A percentile compares a stretch with the other conserved stretches of the same genome.
Evolutionary conservation across 1,284 basidiomycete species (phyloP).

Genomic region (Moesziomyces sp.): DNA sequence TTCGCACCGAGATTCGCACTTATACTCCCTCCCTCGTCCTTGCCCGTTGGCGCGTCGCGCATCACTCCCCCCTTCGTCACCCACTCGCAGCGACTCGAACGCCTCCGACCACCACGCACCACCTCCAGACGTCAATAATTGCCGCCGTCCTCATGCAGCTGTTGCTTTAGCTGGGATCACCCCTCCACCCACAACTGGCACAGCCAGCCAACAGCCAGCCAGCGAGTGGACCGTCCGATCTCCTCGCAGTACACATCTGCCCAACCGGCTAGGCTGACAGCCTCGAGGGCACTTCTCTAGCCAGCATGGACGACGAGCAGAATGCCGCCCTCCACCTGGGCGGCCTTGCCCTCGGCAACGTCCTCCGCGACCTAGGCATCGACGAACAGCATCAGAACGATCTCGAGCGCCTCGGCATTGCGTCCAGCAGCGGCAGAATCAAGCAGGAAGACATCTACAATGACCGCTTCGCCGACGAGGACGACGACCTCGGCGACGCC

Average conservation of each 20-base stretch:
- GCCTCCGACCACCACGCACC: neutral
- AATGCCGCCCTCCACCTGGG: conserved; percentile 63
- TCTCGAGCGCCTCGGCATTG: conserved; percentile 51
- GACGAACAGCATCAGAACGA: conserved; percentile 47
- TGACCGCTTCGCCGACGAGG: conserved; percentile 63
- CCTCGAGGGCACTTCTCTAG: neutral
- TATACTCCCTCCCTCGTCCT: neutral
- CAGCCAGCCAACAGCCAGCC: conserved; percentile 22
- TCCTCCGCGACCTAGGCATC: conserved; percentile 64
- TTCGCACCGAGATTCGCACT: neutral
- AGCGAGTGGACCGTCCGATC: neutral
- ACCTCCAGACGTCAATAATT: neutral
- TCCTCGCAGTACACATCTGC: neutral
- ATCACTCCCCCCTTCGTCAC: neutral
- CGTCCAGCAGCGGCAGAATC: conserved; percentile 45
- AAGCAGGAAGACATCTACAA: conserved; percentile 66
- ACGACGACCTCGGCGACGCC: conserved; percentile 45
- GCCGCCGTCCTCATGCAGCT: neutral
- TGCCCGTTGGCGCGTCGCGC: neutral
- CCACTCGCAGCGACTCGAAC: neutral
- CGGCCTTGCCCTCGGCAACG: conserved; percentile 64
- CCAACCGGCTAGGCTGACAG: too few species aligned
- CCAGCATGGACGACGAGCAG: conserved; percentile 61
- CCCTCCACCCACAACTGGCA: conserved; percentile 16
- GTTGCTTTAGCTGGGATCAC: conserved; percentile 3